Conservation (phyloP, 495 filamentous ascomycete species). For the Tuber microsphaerosporum region DNA sequence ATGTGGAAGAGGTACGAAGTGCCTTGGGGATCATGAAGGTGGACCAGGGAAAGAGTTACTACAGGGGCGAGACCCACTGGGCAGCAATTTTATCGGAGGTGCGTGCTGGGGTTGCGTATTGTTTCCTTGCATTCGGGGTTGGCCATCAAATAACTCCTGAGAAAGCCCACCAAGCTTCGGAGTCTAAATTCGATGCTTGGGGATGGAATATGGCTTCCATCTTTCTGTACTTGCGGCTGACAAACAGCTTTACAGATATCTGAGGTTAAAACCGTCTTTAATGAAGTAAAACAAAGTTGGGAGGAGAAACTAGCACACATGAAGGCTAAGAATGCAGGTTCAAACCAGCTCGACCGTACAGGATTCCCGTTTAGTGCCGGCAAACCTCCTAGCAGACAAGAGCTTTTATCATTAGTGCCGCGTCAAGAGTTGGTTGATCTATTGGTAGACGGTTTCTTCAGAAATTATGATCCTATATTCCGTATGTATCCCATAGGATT, state of each 20-base stretch:
- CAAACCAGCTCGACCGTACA: conserved; percentile 30
- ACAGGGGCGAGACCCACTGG: conserved; percentile 87
- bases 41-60: conserved; percentile 70
- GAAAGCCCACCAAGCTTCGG: conserved; percentile 17
- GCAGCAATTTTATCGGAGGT: conserved; percentile 77
- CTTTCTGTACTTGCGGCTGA: conserved; percentile 16
- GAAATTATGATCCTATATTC: conserved; percentile 64
- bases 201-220: background rate
- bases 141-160: conserved; percentile 5
- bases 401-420: conserved; percentile 73
- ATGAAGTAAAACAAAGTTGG: conserved; percentile 60
- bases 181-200: conserved; percentile 30
- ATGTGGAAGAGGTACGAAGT: conserved; percentile 76
- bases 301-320: conserved; percentile 51
- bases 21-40: conserved; percentile 87
- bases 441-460: conserved; percentile 66
- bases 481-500: conserved; percentile 48
- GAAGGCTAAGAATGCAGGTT: conserved; percentile 39
- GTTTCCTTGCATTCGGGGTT: conserved; percentile 19
- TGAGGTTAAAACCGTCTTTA: conserved; percentile 87
- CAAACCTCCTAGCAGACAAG: conserved; percentile 60
- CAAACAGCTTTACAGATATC: conserved; percentile 55
- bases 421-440: conserved; percentile 66
- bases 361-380: conserved; percentile 59
- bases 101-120: conserved; percentile 41